Base-by-base conservation (phyloP, 768 basidiomycete genomes). In the Russula sp. region DNA sequence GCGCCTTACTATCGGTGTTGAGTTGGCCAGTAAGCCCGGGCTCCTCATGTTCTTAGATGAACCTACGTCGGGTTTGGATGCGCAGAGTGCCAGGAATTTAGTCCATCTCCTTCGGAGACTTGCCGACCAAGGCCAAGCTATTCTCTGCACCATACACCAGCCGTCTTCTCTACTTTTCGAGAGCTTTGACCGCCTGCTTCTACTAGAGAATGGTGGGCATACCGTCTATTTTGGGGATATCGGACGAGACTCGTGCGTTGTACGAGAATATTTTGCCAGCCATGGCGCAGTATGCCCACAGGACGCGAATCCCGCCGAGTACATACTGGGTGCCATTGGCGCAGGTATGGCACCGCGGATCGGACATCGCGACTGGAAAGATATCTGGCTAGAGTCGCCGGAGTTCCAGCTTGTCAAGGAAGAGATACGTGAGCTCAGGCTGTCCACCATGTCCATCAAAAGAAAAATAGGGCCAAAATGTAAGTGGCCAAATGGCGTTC, bases 141-240 rank as follows among this genome's bases (percentile, higher is more conserved):
- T 94, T 67, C 79, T 95, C 14, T 93, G 91, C 74, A 95, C 90
- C 4, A 92, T 94, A 66, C 91, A 93, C 65, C 92, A 93, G 66
- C 92, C 92, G 3, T 91, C 90, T 3, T 84, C 90, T 3, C 78
- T 92, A 20, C 76, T 96, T 2, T 95, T 96, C 73, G 87, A 93
- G 72, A 85, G 85, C 68, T 95, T 97, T 67, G 93, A 88, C 66
- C 80, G 84, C 42, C 73, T 87, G 48, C 71, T 89, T 32, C 75
- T 88, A 10, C 75, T 87, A 16, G 85, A 93, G 68, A 77, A 78
- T 16, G 93, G 93, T 1, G 93, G 93, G 7, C 85, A 90, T 71
- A 93, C 91, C 0, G 90, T 94, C n/a, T 96, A 95, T 78, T 95
- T 91, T 69, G 93, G 93, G 46, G 87, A 90, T 63, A 90, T 95